Base-by-base conservation (phyloP, 257 asterid species). In the Asclepias syriaca region DNA sequence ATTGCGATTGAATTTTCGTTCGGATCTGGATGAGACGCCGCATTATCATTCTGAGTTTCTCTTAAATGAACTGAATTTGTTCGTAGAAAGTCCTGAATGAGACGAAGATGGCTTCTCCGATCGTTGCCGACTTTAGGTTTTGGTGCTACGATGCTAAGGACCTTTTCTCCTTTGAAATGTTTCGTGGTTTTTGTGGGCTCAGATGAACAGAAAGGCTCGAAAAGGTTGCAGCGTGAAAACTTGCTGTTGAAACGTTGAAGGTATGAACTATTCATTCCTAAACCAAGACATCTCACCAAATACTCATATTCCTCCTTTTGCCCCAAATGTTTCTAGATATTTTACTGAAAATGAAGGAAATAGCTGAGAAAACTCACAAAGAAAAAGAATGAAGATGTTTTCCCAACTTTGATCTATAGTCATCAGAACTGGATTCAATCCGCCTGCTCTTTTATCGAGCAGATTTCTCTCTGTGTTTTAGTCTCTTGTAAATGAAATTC, bases 11-110 rank as follows among this genome's bases (percentile, higher is more conserved):
- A 65, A 60, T 50, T 63, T 70, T 74, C 76, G 34, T 65, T 65
- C 58, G 51, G 50, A 69, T 58, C 45, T 39, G 34, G 9, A 51
- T 18, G 74, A 19, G 45, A 9, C 9, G 24, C 34, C 5, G 19
- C 13, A 6, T 59, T 53, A 57, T n/a, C 37, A 45, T 18, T 22
- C 19, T 66, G 78, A 54, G 79, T 60, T 50, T 66, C 32, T 57
- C 3, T 57, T 11, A 63, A 29, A 24, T 72, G 72, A 53, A 72
- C n/a, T 46, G 72, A 49, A 71, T n/a, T 48, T 21, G 80, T 71
- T 58, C 34, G 82, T 50, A 80, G 75, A 72, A 80, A 77, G 66
- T 59, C 81, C 55, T 77, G 75, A 72, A 83, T 54, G 48, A 83
- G 69, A 5, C 71, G 67, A 69, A 83, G 66, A 77, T 77, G 80